Evolutionary conservation across 495 filamentous ascomycete species (phyloP), one percentile per base, ranked within the genome.

Genomic region (Copromyces sp.): DNA sequence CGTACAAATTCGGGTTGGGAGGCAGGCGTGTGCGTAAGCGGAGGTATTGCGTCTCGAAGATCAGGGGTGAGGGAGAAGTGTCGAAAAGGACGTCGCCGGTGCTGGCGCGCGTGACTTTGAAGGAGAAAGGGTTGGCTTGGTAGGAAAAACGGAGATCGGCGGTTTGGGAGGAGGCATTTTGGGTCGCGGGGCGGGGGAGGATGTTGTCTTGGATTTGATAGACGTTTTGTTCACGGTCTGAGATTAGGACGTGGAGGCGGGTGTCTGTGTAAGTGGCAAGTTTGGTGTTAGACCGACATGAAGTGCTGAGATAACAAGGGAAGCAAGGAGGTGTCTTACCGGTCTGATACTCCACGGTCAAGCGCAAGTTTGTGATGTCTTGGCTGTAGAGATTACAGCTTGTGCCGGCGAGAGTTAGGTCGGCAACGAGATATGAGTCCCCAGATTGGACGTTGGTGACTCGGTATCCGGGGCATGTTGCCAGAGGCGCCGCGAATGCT

Each of bases 41-140:
- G 44, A 95, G 78, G 76, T 92, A 95, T 78, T 95, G 92, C 5
- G 84, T 85, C 78, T 97, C 90, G 76, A 95, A 97, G 61, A 96
- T 81, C 29, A 97, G 83, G n/a, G 84, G 82, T 4, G 88, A 87
- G 0, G 84, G 89, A 4, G 90, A 89, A 3, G 92, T 93, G 76
- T 95, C 89, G 76, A 97, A 97, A 2, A 97, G 84, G 24, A 91
- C 87, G 75, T 97, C 91, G 2, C 87, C 85, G 32, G 82, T 87
- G 75, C 77, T 84, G 65, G 81, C 82, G 29, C 91, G 88, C 1
- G 84, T 83, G 6, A 97, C 88, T 3, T 84, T 85, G 81, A 97
- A 97, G n/a, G 88, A 88, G 53, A 97, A 97, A 1, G 94, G 93
- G 32, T 84, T 85, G 71, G 86, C 82, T 17, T 83, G 82, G 72